Percentiles rank a stretch among this genome's conserved stretches.
These are phyloP conservation scores for Boletellus ananiceps DNA, from an alignment of 768 basidiomycete genomes.

Conservation along the genomic window DNA sequence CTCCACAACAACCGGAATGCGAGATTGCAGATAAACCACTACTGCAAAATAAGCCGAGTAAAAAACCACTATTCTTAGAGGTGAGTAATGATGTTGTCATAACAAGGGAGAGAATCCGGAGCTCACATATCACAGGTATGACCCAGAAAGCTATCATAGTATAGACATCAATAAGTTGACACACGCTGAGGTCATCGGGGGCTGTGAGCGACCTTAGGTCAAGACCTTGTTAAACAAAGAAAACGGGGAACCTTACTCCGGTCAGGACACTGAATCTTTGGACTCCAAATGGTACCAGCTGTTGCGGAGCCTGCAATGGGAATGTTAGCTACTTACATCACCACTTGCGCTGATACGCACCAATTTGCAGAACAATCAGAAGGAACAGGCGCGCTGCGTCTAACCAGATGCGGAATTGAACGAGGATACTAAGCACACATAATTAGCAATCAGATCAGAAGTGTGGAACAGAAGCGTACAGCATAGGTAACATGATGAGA, in stretches of 20 bases:
- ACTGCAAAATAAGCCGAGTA: slow-evolving; percentile 41
- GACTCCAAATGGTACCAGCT: slow-evolving; percentile 40
- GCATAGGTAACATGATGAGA: slow-evolving; percentile 37
- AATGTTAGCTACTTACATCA: not conserved
- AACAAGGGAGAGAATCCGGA: not conserved
- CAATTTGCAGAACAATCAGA: slow-evolving; percentile 42
- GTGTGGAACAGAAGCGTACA: slow-evolving; percentile 33
- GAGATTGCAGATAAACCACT: slow-evolving; percentile 34
- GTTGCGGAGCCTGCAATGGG: slow-evolving; percentile 37
- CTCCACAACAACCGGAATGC: slow-evolving; percentile 20
- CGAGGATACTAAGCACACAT: slow-evolving; percentile 36
- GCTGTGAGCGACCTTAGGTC: slow-evolving; percentile 22
- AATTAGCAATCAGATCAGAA: not conserved
- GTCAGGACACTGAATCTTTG: slow-evolving; percentile 40
- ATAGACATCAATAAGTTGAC: slow-evolving; percentile 44
- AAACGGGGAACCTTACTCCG: slow-evolving; percentile 32
- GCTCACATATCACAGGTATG: slow-evolving; percentile 47
- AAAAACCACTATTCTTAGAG: slow-evolving; percentile 33
- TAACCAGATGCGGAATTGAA: slow-evolving; percentile 48
- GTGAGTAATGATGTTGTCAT: slow-evolving; percentile 2
- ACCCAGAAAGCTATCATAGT: slow-evolving; percentile 52
- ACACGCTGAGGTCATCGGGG: slow-evolving; percentile 40
- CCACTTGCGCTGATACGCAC: slow-evolving; percentile 27
- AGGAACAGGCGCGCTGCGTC: slow-evolving; percentile 49
- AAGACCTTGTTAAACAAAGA: not conserved